Evolutionary conservation across 257 asterid species (phyloP).

Genomic region (Primulina eburnea): DNA sequence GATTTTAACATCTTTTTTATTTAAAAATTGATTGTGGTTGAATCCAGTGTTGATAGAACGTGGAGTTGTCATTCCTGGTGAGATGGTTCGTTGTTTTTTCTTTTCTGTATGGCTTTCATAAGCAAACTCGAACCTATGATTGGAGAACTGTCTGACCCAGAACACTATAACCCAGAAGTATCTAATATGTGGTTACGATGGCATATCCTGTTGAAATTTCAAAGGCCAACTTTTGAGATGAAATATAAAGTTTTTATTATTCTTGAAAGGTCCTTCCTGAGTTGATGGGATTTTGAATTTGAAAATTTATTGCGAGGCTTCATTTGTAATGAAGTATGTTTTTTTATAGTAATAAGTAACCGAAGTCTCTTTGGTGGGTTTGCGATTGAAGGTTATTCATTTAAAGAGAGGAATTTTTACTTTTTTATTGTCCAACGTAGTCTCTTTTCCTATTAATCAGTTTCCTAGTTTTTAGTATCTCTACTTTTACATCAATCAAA

Average conservation of each 20-base stretch:
- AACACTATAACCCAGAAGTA: not conserved
- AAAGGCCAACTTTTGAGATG: not conserved
- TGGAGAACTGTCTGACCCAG: not conserved
- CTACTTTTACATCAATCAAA: too few relatives aligned
- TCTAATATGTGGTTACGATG: not conserved
- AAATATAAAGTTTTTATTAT: too few relatives aligned
- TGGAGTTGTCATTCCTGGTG: not conserved
- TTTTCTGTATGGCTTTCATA: not conserved
- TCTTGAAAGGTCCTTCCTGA: not conserved
- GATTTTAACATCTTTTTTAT: not conserved
- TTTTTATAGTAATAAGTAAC: not conserved
- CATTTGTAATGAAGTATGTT: not conserved
- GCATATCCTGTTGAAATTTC: not conserved
- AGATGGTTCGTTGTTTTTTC: not conserved
- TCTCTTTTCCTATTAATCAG: not conserved
- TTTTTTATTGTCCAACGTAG: not conserved
- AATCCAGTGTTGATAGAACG: not conserved
- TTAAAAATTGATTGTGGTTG: not conserved
- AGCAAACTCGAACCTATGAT: not conserved
- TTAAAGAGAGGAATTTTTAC: too few relatives aligned
- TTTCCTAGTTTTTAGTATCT: not conserved
- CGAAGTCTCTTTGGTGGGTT: not conserved
- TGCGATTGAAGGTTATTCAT: not conserved
- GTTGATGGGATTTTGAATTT: not conserved
- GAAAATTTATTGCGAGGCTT: not conserved